Evolutionary conservation across 2,329 filamentous ascomycete species (phyloP).

Genomic region (Pseudogymnoascus sp.): DNA sequence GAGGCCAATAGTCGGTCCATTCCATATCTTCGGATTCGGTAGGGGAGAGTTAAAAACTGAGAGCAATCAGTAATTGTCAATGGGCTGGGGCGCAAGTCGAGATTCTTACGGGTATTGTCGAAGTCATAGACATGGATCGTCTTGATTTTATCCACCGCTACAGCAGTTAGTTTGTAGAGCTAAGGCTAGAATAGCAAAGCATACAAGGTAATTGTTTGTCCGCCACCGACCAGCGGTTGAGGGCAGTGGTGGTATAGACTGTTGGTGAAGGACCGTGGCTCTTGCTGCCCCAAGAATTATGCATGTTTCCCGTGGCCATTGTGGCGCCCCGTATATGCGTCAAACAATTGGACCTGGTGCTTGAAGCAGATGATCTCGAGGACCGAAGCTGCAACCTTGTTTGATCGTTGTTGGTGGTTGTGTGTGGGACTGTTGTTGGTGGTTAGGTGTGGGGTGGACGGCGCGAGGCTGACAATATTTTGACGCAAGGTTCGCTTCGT

Average conservation of each 20-base stretch:
- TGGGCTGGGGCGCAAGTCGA: conserved; percentile 3
- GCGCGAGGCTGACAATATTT: conserved; percentile 6
- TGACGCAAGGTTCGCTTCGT: background rate
- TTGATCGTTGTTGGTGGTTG: background rate
- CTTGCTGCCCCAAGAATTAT: conserved; percentile 15
- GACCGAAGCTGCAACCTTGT: conserved; percentile 1
- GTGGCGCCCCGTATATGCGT: background rate
- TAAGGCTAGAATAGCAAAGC: conserved; percentile 19
- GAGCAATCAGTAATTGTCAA: conserved; percentile 14
- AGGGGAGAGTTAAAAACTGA: conserved; percentile 83
- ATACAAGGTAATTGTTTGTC: conserved; percentile 62
- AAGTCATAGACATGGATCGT: conserved; percentile 93
- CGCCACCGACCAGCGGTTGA: conserved; percentile 77
- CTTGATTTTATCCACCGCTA: conserved; percentile 60
- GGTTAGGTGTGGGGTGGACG: background rate
- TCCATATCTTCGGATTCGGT: conserved; percentile 85
- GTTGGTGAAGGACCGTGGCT: conserved; percentile 11
- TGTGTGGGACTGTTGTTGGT: background rate
- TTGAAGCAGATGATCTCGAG: background rate
- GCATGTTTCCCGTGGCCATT: conserved; percentile 1
- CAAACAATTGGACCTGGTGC: background rate
- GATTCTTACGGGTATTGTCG: conserved; percentile 74
- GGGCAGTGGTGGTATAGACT: conserved; percentile 55
- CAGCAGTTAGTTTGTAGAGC: conserved; percentile 16
- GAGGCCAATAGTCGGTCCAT: conserved; percentile 63